phyloP scores from a whole-genome alignment of 1,139 yeast genomes.

The Yamadazyma aaseri region DNA sequence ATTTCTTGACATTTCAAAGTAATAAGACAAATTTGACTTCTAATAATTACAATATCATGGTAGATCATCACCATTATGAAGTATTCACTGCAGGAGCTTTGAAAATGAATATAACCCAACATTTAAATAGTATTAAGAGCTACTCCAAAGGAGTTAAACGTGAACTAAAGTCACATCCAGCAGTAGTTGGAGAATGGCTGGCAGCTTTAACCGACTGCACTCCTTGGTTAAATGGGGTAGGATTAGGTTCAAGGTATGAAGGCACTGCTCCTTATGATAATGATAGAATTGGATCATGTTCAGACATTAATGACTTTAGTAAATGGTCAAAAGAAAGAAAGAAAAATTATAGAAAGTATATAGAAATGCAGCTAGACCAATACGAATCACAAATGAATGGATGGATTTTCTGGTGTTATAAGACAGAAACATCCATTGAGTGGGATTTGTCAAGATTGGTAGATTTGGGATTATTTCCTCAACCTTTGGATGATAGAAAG shows the following conservation, averaged over 20 bases:
- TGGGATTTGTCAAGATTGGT: slow-evolving; percentile 75
- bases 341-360: slow-evolving; percentile 58
- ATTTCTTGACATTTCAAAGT: slow-evolving; percentile 30
- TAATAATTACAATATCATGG: slow-evolving; percentile 62
- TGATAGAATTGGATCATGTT: slow-evolving; percentile 64
- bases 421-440: slow-evolving; percentile 82
- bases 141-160: slow-evolving; percentile 51
- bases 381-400: slow-evolving; percentile 67
- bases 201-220: slow-evolving; percentile 96
- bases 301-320: slow-evolving; percentile 50
- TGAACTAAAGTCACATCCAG: slow-evolving; percentile 71
- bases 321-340: slow-evolving; percentile 62
- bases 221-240: slow-evolving; percentile 88
- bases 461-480: slow-evolving; percentile 54
- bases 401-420: slow-evolving; percentile 93
- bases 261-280: slow-evolving; percentile 51
- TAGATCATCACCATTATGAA: slow-evolving; percentile 93
- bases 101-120: slow-evolving; percentile 53
- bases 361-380: slow-evolving; percentile 91
- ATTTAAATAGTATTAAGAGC: slow-evolving; percentile 58
- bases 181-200: slow-evolving; percentile 86
- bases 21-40: slow-evolving; percentile 30
- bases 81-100: slow-evolving; percentile 70
- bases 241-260: slow-evolving; percentile 80
- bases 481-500: slow-evolving; percentile 50